phyloP scores from a whole-genome alignment of 345 rosid genomes.

The Theobroma cacao region DNA sequence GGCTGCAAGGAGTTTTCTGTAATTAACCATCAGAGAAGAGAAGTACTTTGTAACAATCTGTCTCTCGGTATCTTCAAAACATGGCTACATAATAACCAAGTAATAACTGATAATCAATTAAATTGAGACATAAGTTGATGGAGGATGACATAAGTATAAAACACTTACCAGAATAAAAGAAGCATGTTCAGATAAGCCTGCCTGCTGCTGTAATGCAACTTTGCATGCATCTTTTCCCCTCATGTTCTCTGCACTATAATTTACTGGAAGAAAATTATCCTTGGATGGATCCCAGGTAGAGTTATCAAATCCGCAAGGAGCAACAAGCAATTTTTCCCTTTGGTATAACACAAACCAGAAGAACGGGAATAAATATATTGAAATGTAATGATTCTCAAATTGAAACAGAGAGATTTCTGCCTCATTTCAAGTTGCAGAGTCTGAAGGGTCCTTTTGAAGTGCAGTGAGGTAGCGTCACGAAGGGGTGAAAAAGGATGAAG shows the following conservation, averaged over 20 bases:
- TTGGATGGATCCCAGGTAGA: constrained; percentile 66
- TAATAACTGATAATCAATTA: neutral
- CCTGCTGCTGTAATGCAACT: constrained; percentile 46
- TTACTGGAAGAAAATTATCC: constrained; percentile 61
- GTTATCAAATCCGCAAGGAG: constrained; percentile 57
- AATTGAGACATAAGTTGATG: neutral
- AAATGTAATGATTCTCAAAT: neutral
- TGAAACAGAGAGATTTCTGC: neutral
- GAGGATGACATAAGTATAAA: constrained; percentile 11
- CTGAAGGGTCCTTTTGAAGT: neutral
- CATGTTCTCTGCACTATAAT: constrained; percentile 50
- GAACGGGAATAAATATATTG: neutral
- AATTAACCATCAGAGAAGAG: neutral
- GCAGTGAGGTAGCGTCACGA: neutral
- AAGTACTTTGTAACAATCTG: neutral
- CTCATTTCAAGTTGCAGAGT: constrained; percentile 14
- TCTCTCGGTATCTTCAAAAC: neutral
- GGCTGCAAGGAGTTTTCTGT: neutral
- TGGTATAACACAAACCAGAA: constrained; percentile 15
- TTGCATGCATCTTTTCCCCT: constrained; percentile 60
- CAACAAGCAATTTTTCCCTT: constrained; percentile 65
- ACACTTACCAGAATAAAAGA: constrained; percentile 47
- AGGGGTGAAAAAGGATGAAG: neutral
- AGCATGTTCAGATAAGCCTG: constrained; percentile 40
- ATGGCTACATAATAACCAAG: neutral